phyloP scores from a whole-genome alignment of 805 yeast species.

The Lachancea thermotolerans region DNA sequence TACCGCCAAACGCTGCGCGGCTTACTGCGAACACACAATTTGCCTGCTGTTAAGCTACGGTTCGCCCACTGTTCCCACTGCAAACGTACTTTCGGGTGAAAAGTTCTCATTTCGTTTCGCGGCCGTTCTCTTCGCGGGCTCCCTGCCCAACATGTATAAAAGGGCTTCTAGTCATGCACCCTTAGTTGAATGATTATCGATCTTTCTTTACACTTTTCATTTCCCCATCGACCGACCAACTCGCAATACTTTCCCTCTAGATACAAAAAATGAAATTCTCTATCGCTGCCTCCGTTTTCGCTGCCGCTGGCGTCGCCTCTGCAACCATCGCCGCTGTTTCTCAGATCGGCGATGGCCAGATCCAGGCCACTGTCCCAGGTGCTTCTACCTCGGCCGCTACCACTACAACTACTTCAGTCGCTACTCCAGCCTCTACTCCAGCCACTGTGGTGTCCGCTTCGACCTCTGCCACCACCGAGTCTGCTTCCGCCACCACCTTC shows the following conservation, averaged over 20 bases:
- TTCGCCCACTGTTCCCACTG: too few relatives aligned
- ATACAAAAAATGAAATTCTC: conserved; percentile 5
- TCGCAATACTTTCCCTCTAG: not conserved
- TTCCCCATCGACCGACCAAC: not conserved
- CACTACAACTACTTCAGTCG: conserved; percentile 12
- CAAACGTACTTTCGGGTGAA: too few relatives aligned
- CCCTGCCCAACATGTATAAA: not conserved
- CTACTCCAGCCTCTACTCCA: conserved; percentile 26
- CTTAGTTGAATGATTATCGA: too few relatives aligned
- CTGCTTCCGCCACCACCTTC: conserved; percentile 9
- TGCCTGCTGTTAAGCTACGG: too few relatives aligned
- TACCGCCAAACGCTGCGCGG: too few relatives aligned
- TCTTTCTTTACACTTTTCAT: too few relatives aligned
- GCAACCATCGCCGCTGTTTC: not conserved
- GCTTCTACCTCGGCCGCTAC: conserved; percentile 26
- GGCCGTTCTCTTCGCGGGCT: not conserved
- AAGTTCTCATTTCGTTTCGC: not conserved
- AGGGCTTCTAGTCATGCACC: not conserved
- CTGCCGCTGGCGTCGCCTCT: conserved; percentile 15
- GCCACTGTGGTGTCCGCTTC: conserved; percentile 11
- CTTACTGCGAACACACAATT: too few relatives aligned
- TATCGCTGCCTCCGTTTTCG: conserved; percentile 7
- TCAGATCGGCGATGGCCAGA: not conserved
- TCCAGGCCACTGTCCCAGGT: conserved; percentile 29
- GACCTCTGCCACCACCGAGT: conserved; percentile 5